Conservation (phyloP, 23 red algal genomes). For the Gracilaria gracilis region DNA sequence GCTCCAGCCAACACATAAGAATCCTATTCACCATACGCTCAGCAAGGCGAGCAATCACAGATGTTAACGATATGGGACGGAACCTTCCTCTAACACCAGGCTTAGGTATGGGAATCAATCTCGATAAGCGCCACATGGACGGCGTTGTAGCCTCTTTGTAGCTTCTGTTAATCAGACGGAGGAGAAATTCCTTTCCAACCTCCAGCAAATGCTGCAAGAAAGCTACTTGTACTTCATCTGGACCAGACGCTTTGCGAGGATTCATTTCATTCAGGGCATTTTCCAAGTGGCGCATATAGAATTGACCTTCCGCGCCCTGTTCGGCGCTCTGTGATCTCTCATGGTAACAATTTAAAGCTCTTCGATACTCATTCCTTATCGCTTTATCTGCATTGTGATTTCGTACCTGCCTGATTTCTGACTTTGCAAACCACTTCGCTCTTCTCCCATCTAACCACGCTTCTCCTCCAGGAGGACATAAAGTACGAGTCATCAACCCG, state of each 20-base stretch:
- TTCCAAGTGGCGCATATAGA: neutral
- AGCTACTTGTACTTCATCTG: neutral
- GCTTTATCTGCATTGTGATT: neutral
- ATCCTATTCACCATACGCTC: slow-evolving; percentile 10
- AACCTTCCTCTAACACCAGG: neutral
- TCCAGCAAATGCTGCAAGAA: neutral
- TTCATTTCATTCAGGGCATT: neutral
- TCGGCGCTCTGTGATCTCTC: neutral
- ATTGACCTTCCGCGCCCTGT: neutral
- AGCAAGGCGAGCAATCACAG: neutral
- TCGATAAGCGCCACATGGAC: neutral
- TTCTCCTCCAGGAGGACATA: neutral
- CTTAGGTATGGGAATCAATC: neutral
- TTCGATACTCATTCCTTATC: neutral
- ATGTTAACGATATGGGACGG: neutral
- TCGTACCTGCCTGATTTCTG: neutral
- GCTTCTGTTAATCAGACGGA: neutral
- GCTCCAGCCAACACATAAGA: neutral
- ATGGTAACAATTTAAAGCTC: neutral
- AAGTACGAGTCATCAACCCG: neutral
- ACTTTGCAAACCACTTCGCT: neutral
- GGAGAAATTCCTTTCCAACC: neutral
- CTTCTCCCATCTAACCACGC: neutral
- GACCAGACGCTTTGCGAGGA: neutral
- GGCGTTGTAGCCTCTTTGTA: neutral